These are phyloP conservation scores for Mycena sanguinolenta DNA, from an alignment of 768 basidiomycete genomes.

Conservation along the genomic window DNA sequence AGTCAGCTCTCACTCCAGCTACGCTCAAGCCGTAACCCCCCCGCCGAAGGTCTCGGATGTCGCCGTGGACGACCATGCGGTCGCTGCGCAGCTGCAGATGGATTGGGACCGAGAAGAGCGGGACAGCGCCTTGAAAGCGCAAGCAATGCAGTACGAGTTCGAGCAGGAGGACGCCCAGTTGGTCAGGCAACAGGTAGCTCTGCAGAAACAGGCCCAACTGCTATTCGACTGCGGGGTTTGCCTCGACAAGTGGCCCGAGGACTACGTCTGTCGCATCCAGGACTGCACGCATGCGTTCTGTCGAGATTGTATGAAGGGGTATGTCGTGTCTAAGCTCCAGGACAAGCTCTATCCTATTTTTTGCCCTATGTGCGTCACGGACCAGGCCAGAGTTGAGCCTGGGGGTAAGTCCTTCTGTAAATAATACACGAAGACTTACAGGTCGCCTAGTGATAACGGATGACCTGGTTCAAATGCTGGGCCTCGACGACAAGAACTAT, in stretches of 20 bases:
- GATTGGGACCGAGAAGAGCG: conserved; percentile 32
- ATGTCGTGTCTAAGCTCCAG: conserved; percentile 59
- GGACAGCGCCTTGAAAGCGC: conserved; percentile 41
- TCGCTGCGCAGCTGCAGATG: conserved; percentile 38
- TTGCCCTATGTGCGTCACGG: conserved; percentile 68
- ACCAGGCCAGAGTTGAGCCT: conserved; percentile 49
- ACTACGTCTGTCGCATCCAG: conserved; percentile 55
- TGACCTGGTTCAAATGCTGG: conserved; percentile 57
- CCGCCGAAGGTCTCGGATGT: conserved; percentile 24
- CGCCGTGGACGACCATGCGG: conserved; percentile 28
- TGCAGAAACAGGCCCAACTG: conserved; percentile 45
- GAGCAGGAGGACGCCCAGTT: conserved; percentile 58
- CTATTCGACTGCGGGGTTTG: conserved; percentile 71
- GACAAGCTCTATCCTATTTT: conserved; percentile 70
- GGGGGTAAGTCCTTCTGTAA: conserved; percentile 38
- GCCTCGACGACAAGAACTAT: conserved; percentile 58
- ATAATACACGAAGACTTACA: conserved; percentile 25
- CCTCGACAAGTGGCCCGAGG: conserved; percentile 60
- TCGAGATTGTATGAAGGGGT: conserved; percentile 61
- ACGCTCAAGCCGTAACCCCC: conserved; percentile 3
- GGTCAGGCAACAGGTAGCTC: conserved; percentile 48
- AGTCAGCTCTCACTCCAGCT: conserved; percentile 7
- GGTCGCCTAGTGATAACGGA: conserved; percentile 55
- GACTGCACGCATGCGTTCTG: conserved; percentile 68
- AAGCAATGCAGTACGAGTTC: conserved; percentile 50